These are phyloP conservation scores for Didymella arachidicola DNA, from an alignment of 2,329 filamentous ascomycete genomes.

Conservation along the genomic window DNA sequence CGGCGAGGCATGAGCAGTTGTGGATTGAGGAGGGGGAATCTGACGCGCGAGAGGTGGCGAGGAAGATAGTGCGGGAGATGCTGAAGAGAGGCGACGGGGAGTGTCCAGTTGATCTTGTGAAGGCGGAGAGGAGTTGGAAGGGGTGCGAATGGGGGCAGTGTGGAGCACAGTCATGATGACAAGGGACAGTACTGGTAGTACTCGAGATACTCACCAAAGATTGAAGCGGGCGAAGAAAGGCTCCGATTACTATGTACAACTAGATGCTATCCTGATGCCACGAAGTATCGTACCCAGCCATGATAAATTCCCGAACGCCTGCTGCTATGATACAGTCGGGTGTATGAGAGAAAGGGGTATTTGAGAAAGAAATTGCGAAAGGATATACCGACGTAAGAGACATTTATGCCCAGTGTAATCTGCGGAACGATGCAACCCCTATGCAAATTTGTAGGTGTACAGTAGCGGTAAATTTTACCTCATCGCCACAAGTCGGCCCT, in stretches of 20 bases:
- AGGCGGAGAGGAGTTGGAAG: too few species aligned
- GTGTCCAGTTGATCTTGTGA: too few species aligned
- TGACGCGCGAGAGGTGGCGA: too few species aligned
- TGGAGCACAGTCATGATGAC: constrained; percentile 24
- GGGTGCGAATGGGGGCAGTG: constrained; percentile 19
- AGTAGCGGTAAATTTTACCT: constrained; percentile 10
- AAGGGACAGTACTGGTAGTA: neutral
- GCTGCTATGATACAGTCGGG: constrained; percentile 20
- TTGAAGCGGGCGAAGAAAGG: constrained; percentile 1
- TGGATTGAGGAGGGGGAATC: too few species aligned
- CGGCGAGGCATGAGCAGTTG: too few species aligned
- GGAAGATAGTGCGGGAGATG: too few species aligned
- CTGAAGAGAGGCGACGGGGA: too few species aligned
- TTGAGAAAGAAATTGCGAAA: constrained; percentile 22
- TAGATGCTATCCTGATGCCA: constrained; percentile 18
- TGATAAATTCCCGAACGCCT: constrained; percentile 16
- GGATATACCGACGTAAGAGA: neutral
- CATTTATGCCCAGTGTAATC: neutral
- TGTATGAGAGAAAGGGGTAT: constrained; percentile 23
- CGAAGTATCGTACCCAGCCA: constrained; percentile 8
- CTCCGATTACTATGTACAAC: constrained; percentile 22
- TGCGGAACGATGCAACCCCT: neutral
- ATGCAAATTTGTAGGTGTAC: neutral
- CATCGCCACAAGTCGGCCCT: constrained; percentile 49
- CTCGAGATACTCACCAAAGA: neutral